These are phyloP conservation scores for Micromonas pusilla DNA, from an alignment of 139 green algal genomes.

Conservation along the genomic window DNA sequence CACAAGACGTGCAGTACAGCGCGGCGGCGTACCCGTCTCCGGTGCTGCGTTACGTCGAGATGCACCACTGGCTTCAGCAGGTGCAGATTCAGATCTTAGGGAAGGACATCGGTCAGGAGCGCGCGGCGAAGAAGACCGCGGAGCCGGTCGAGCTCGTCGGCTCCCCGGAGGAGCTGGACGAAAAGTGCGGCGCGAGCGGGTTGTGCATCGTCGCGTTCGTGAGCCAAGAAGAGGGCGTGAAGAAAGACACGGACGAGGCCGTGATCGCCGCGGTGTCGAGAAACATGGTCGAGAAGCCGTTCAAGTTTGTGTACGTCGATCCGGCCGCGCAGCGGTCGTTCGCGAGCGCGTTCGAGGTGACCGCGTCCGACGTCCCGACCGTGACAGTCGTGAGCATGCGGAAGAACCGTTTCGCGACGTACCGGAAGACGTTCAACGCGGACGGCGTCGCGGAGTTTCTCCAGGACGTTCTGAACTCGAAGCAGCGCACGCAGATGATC, in stretches of 20 bases:
- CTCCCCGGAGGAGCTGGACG: background rate
- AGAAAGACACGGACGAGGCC: background rate
- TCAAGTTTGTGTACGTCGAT: conserved; percentile 9
- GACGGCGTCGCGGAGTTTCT: background rate
- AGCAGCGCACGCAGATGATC: conserved; percentile 12
- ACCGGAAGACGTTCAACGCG: background rate
- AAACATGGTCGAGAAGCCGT: background rate
- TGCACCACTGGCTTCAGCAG: background rate
- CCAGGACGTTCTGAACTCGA: conserved; percentile 19
- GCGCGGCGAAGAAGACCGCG: background rate
- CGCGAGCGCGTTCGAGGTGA: conserved; percentile 11
- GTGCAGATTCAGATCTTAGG: background rate
- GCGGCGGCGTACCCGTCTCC: background rate
- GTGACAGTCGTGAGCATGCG: background rate
- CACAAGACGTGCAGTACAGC: background rate
- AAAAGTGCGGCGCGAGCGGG: conserved; percentile 1
- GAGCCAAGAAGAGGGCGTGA: background rate
- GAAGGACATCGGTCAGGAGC: background rate
- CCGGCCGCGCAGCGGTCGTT: conserved; percentile 7
- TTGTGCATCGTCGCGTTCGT: conserved; percentile 15
- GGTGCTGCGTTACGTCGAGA: background rate
- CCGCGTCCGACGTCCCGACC: background rate
- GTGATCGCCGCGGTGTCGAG: background rate
- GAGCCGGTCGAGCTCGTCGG: background rate
- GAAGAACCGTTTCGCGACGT: background rate